Percentiles rank a stretch among this genome's conserved stretches.
phyloP scores from a whole-genome alignment of 257 asterid species.

The Jasminum sambac region DNA sequence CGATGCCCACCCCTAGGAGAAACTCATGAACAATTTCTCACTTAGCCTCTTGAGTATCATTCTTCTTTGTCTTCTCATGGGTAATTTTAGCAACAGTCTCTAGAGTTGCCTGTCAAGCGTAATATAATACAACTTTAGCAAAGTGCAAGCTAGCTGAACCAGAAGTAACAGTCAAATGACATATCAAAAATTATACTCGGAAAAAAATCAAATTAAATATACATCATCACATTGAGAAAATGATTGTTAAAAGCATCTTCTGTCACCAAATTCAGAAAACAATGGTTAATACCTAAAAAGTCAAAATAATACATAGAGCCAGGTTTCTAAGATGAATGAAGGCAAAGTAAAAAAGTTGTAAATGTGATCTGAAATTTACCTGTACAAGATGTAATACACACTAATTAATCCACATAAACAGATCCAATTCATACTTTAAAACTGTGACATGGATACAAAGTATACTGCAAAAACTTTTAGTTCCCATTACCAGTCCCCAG shows the following conservation, averaged over 20 bases:
- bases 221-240: background rate
- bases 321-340: background rate
- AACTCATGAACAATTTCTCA: constrained; percentile 37
- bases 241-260: background rate
- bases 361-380: background rate
- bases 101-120: constrained; percentile 65
- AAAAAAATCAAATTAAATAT: background rate
- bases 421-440: background rate
- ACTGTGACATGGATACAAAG: background rate
- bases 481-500: background rate
- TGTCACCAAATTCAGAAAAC: background rate
- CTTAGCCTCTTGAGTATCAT: constrained; percentile 78
- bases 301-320: background rate
- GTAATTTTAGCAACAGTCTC: constrained; percentile 90
- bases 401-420: background rate
- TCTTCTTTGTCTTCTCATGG: constrained; percentile 78
- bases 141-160: constrained; percentile 2
- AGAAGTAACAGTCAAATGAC: background rate
- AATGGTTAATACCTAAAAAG: background rate
- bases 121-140: constrained; percentile 23
- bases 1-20: background rate
- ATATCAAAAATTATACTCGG: background rate
- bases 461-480: background rate
- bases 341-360: background rate
- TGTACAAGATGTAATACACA: background rate